Evolutionary conservation across 176 grass and related monocot genomes (phyloP), one percentile per base, ranked within the genome.

Genomic region (Aegilops umbellulata): DNA sequence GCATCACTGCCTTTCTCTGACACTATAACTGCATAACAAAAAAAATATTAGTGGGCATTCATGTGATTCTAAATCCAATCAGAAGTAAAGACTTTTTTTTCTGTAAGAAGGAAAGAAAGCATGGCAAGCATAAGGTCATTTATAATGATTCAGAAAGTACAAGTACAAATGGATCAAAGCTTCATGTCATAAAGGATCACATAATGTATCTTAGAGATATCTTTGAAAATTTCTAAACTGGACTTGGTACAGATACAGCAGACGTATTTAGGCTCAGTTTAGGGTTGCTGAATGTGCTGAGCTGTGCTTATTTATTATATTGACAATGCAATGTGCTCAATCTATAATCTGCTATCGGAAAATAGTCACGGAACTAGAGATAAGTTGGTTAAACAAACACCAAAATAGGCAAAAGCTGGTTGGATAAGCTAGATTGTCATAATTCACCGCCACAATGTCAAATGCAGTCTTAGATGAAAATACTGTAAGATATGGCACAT

Each of bases 1-100:
- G 93, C 91, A 88, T 98, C 91, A 36, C 88, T 98, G 11, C 93
- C 96, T 89, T 92, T 98, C 69, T 94, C 87, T 34, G 86, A 86
- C 66, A 98, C 91, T 88, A 98, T 86, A 88, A 65, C 96, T 98
- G 88, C 60, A 90, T 73, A 87, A 89, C 20, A 26, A 2, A 29
- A 32, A 87, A 46, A 20, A 17, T 27, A 69, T 82, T 65, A 13
- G 7, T 38, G 81, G 51, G 72, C 67, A 58, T 65, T 31, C 22
- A 86, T 80, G 15, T 23, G 31, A 79, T 62, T 73, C 13, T 41
- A 84, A 63, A 79, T 63, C 60, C n/a, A 84, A 84, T 10, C 8
- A 80, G 20, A 53, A 75, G 57, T 32, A 65, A 47, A 78, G 68
- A 11, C 8, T 38, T 16, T 87, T 74, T 35, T 10, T 74, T 35